Conservation (phyloP, 2,329 filamentous ascomycete genomes). For the Epichloe aotearoae region DNA sequence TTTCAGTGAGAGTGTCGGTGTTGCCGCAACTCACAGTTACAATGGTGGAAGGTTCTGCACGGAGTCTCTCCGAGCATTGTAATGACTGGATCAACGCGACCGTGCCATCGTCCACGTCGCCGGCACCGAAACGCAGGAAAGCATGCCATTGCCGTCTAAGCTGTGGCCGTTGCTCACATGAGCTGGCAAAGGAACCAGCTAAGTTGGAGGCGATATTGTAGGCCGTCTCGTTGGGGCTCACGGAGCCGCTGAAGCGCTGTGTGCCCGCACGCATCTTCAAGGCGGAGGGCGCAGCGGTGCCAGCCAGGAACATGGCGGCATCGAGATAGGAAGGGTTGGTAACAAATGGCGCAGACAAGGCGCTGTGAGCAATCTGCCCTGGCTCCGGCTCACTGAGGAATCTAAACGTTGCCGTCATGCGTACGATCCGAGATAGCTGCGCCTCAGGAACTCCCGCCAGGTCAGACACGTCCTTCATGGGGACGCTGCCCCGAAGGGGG, state of each 20-base stretch:
- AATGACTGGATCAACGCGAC: neutral
- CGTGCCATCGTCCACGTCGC: neutral
- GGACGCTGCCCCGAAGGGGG: conserved; percentile 22
- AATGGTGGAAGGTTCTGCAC: too few species aligned
- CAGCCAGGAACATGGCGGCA: conserved; percentile 5
- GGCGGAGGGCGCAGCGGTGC: neutral
- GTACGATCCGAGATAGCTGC: conserved; percentile 22
- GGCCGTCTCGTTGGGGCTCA: neutral
- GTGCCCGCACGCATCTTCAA: neutral
- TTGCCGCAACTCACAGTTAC: too few species aligned
- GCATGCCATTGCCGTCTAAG: conserved; percentile 4
- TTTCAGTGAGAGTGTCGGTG: too few species aligned
- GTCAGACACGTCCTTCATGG: conserved; percentile 27
- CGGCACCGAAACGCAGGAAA: neutral
- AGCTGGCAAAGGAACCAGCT: neutral
- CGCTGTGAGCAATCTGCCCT: conserved; percentile 3
- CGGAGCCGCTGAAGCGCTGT: neutral
- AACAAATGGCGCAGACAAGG: conserved; percentile 4
- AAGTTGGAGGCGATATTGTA: neutral
- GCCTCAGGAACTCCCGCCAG: conserved; percentile 24
- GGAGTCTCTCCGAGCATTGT: too few species aligned
- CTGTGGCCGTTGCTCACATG: neutral
- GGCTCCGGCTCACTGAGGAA: conserved; percentile 4
- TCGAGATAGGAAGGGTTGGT: conserved; percentile 1
- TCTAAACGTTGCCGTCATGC: conserved; percentile 3